Base-by-base conservation (phyloP, 2,329 filamentous ascomycete genomes). In the Hyphodiscus sp. region DNA sequence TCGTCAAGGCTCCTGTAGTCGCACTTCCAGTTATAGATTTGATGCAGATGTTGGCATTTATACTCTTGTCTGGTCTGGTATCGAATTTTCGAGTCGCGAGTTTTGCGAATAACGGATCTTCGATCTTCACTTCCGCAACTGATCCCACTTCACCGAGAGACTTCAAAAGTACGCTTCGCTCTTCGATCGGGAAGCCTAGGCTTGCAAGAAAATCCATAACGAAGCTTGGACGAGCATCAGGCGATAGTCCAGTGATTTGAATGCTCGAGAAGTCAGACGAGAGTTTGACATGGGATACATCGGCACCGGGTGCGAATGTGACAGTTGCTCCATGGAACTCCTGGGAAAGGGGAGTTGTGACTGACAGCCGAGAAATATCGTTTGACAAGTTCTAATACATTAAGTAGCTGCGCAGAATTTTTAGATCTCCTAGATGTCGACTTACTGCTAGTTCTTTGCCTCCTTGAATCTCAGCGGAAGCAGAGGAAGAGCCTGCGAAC, bases 91-190 rank as follows among this genome's bases (percentile, higher is more conserved):
- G 8, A 19, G 47, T 43, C 2, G 54, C 26, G 18, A 20, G 23
- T 29, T 20, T 52, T 1, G 55, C 53, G 18, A 54, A 59, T 2
- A 33, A 33, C 0, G 51, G 43, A 43, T 56, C 45, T 19, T 56
- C 51, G 29, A 58, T n/a, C 38, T 45, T 47, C 10, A 59, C 49
- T 41, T 52, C 49, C 3, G 58, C 58, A 5, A 52, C 33, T 3
- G 46, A 45, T 11, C 45, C 29, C 2, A 4, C 10, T 1, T 23
- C 18, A 20, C 49, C 51, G 18, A 57, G 8, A n/a, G 23, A 19
- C 33, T 55, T 53, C 2, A 59, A 6, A 6, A 15, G 19, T 15
- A 59, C 51, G 18, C 20, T 44, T 2, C 16, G 8, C 9, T 53
- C 38, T 10, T 42, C 33, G 11, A 55, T 23, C 6, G 5, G 13